Evolutionary conservation across 176 grass and related monocot species (phyloP), one percentile per base, ranked within the genome.

Genomic region (Rhipidocladum racemiflorum): DNA sequence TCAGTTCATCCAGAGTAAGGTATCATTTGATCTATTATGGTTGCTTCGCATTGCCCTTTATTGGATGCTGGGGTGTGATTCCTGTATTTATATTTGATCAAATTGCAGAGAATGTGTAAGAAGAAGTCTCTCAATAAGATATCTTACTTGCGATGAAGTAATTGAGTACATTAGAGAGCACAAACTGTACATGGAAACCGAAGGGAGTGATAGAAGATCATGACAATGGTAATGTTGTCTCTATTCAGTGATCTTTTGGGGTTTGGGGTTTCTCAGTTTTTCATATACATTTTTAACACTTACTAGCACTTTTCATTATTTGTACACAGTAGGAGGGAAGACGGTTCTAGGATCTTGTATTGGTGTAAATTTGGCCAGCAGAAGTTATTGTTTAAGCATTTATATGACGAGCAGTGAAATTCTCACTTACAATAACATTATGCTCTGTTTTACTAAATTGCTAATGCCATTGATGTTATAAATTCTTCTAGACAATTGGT

Each of bases 1-100:
- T 97, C 35, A 97, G 95, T 81, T 92, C 95, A 54, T 92, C 95
- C 8, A 97, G 68, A 97, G 86, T 97, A 82, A 94, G 92, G 95
- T 97, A 89, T 21, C 2, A 1, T 35, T 64, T 72, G 9, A 49
- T 10, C 0, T 21, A 46, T 1, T 4, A 7, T 27, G 4, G 4
- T 81, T 81, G 48, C 20, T 48, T 32, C 18, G 0, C 7, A 21
- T 39, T 49, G 36, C 27, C 18, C 9, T 68, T 24, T 29, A 0
- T 63, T 45, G 15, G 30, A 73, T 46, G 18, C 9, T 38, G 8
- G 10, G 9, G 9, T 80, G 24, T 39, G 42, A 57, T 42, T 61
- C 53, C 17, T 61, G 11, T 17, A 6, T 20, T 48, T 69, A 7
- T 51, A 5, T 68, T 61, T 80, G 4, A 69, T 55, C 36, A 55